A percentile compares a stretch with the other conserved stretches of the same genome.
Evolutionary conservation across 345 rosid species (phyloP).

Genomic region (Salix brachista): DNA sequence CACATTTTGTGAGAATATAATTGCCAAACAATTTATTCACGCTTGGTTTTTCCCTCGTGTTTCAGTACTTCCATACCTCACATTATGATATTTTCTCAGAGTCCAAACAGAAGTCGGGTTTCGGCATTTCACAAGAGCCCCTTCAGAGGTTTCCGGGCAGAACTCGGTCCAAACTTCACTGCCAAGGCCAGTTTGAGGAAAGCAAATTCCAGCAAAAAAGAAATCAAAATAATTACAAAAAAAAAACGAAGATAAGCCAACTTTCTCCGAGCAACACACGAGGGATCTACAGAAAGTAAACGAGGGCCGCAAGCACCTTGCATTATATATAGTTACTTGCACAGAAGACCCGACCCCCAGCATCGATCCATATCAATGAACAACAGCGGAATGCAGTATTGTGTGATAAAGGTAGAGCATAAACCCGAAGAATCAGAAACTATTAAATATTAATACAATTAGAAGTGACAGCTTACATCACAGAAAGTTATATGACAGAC

Average conservation of each 20-base stretch:
- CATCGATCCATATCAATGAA: background rate
- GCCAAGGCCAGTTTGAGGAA: background rate
- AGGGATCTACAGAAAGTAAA: background rate
- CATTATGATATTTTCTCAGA: too few species aligned
- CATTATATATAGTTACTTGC: background rate
- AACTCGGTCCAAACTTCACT: too few species aligned
- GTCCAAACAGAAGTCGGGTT: too few species aligned
- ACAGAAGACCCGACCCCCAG: background rate
- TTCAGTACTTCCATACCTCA: too few species aligned
- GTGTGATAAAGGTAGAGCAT: background rate
- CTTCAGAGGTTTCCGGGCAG: too few species aligned
- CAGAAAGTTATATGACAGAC: background rate
- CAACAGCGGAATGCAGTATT: background rate
- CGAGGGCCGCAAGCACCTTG: background rate
- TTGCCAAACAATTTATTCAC: too few species aligned
- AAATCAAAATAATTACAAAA: too few species aligned
- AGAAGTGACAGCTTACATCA: background rate
- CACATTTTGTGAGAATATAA: too few species aligned
- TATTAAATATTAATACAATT: background rate
- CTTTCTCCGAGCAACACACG: background rate
- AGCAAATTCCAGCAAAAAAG: background rate
- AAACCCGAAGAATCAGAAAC: background rate
- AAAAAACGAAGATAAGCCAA: background rate
- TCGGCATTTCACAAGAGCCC: too few species aligned
- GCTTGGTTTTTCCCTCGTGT: too few species aligned